phyloP scores from a whole-genome alignment of 257 asterid genomes.

The Gentiana dahurica region DNA sequence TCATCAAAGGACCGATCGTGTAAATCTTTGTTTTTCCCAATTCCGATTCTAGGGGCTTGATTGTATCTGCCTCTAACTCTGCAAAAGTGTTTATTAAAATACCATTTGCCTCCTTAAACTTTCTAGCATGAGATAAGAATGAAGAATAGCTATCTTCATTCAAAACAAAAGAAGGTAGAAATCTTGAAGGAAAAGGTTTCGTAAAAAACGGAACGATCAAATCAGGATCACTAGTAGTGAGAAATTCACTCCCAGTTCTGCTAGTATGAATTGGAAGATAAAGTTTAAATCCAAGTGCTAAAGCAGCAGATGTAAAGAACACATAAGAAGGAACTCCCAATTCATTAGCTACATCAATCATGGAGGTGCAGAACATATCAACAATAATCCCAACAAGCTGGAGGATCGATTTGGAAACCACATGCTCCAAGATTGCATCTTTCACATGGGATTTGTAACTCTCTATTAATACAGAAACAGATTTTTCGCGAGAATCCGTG shows the following conservation, averaged over 20 bases:
- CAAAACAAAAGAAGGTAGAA: conserved; percentile 1
- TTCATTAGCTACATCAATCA: conserved; percentile 6
- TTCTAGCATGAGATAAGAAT: neutral
- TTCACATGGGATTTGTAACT: conserved; percentile 1
- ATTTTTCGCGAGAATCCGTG: neutral
- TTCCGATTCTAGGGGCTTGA: neutral
- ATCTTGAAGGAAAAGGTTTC: neutral
- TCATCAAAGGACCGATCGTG: conserved; percentile 1
- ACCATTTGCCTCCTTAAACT: conserved; percentile 4
- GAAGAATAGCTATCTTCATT: conserved; percentile 1
- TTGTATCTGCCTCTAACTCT: neutral
- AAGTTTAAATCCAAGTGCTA: neutral
- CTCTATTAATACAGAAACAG: neutral
- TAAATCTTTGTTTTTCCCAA: conserved; percentile 1
- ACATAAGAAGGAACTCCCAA: neutral
- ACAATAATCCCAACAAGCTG: neutral
- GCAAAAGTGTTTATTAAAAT: neutral
- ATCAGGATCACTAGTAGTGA: neutral
- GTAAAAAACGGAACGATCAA: neutral
- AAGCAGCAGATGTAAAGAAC: conserved; percentile 1
- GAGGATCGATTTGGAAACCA: neutral
- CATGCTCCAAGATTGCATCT: neutral
- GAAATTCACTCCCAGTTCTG: neutral
- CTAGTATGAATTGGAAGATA: neutral
- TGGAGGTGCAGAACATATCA: conserved; percentile 2